A percentile compares a stretch with the other conserved stretches of the same genome.
Conservation (phyloP, 1,139 yeast species). For the Pichia sp. region DNA sequence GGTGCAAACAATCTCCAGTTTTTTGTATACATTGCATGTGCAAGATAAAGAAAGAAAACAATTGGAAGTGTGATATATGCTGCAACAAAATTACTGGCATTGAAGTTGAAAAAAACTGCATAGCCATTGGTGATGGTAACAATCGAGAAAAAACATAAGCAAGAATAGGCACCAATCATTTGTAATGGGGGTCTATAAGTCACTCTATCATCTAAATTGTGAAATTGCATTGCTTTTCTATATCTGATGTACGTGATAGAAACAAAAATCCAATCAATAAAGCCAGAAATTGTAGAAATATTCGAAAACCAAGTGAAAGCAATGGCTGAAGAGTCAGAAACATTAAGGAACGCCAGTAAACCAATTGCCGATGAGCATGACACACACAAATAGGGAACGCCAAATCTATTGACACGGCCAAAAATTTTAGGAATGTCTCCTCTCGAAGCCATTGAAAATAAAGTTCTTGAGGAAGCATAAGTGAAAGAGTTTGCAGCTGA, state of each 20-base stretch:
- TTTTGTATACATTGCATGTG: constrained; percentile 27
- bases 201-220: constrained; percentile 35
- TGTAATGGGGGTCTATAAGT: constrained; percentile 38
- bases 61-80: constrained; percentile 56
- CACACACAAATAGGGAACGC: constrained; percentile 47
- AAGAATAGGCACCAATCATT: constrained; percentile 38
- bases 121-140: constrained; percentile 53
- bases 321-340: constrained; percentile 21
- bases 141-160: constrained; percentile 33
- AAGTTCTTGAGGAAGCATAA: constrained; percentile 47
- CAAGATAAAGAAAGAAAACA: constrained; percentile 38
- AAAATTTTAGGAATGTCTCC: constrained; percentile 57
- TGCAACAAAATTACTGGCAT: constrained; percentile 44
- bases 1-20: constrained; percentile 29
- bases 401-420: constrained; percentile 46
- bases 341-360: constrained; percentile 27
- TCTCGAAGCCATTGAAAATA: constrained; percentile 49
- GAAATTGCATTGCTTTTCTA: constrained; percentile 36
- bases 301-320: constrained; percentile 31
- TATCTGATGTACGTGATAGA: constrained; percentile 37
- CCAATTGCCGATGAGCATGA: constrained; percentile 32
- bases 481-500: constrained; percentile 35
- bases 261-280: constrained; percentile 30
- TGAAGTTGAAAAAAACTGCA: constrained; percentile 43
- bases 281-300: constrained; percentile 30